These are phyloP conservation scores for Termitomyces sp. DNA, from an alignment of 768 basidiomycete species.

Conservation along the genomic window DNA sequence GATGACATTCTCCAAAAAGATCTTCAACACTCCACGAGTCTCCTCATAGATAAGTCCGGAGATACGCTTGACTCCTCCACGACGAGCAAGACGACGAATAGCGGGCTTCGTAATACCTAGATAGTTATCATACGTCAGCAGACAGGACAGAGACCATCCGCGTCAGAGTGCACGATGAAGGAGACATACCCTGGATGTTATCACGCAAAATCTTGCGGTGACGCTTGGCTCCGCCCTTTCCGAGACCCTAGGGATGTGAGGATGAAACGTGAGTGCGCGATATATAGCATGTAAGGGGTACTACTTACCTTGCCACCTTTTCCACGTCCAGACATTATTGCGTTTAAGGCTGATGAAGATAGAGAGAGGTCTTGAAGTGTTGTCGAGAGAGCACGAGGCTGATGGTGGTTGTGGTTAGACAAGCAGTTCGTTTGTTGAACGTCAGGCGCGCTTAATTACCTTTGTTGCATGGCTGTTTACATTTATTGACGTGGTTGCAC, in stretches of 20 bases:
- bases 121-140: not conserved
- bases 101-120: slow-evolving; percentile 74
- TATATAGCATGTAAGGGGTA: not conserved
- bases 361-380: slow-evolving; percentile 4
- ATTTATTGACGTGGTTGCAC: slow-evolving; percentile 29
- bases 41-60: slow-evolving; percentile 86
- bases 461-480: slow-evolving; percentile 33
- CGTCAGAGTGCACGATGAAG: not conserved
- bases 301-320: slow-evolving; percentile 66
- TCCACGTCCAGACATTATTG: slow-evolving; percentile 72
- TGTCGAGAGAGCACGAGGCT: slow-evolving; percentile 4
- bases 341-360: slow-evolving; percentile 7
- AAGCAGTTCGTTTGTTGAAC: slow-evolving; percentile 29
- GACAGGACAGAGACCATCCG: not conserved
- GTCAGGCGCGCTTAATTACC: slow-evolving; percentile 27
- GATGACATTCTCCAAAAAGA: slow-evolving; percentile 84
- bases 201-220: slow-evolving; percentile 81
- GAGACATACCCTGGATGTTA: slow-evolving; percentile 52
- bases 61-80: slow-evolving; percentile 92
- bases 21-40: slow-evolving; percentile 87
- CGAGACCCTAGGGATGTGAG: slow-evolving; percentile 48
- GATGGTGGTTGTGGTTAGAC: slow-evolving; percentile 28
- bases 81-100: slow-evolving; percentile 83
- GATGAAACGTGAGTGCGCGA: not conserved
- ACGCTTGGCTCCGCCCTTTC: slow-evolving; percentile 81